These are phyloP conservation scores for Kalanchoe fedtschenkoi DNA, from an alignment of 164 flowering plant species.

Conservation along the genomic window DNA sequence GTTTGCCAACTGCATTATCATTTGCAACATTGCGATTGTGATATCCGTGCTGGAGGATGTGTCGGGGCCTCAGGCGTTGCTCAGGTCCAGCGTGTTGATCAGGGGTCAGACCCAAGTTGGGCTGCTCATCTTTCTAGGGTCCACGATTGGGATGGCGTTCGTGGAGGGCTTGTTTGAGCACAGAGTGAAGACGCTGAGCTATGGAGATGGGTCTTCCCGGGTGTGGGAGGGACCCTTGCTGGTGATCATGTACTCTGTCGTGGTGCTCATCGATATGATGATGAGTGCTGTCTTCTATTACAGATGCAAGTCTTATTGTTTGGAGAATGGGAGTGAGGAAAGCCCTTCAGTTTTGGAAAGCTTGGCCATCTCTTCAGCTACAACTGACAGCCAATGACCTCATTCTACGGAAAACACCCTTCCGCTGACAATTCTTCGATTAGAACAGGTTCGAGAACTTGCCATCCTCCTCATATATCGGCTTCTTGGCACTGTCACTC, in stretches of 20 bases:
- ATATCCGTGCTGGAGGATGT: constrained; percentile 87
- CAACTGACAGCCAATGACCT: background rate
- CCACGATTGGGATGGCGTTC: constrained; percentile 85
- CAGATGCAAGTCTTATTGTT: constrained; percentile 65
- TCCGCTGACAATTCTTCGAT: too few relatives aligned
- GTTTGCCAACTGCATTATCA: constrained; percentile 66
- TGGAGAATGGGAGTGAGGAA: background rate
- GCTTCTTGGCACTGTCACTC: too few relatives aligned
- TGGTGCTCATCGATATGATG: constrained; percentile 90
- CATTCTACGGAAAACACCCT: too few relatives aligned
- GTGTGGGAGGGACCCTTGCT: constrained; percentile 95
- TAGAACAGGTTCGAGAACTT: too few relatives aligned
- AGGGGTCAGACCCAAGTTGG: constrained; percentile 96
- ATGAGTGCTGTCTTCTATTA: constrained; percentile 93
- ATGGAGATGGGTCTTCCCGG: constrained; percentile 97
- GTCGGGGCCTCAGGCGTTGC: constrained; percentile 74
- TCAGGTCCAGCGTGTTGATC: constrained; percentile 53
- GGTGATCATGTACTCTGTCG: constrained; percentile 85
- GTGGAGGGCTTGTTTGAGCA: constrained; percentile 95
- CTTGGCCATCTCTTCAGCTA: background rate
- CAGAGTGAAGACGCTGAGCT: constrained; percentile 89
- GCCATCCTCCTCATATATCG: too few relatives aligned
- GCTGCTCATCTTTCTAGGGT: constrained; percentile 79
- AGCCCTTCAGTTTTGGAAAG: constrained; percentile 2
- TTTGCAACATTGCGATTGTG: constrained; percentile 70